Percentiles rank a stretch among this genome's conserved stretches.
phyloP scores from a whole-genome alignment of 495 filamentous ascomycete genomes.

The Trichoderma asperelloides region DNA sequence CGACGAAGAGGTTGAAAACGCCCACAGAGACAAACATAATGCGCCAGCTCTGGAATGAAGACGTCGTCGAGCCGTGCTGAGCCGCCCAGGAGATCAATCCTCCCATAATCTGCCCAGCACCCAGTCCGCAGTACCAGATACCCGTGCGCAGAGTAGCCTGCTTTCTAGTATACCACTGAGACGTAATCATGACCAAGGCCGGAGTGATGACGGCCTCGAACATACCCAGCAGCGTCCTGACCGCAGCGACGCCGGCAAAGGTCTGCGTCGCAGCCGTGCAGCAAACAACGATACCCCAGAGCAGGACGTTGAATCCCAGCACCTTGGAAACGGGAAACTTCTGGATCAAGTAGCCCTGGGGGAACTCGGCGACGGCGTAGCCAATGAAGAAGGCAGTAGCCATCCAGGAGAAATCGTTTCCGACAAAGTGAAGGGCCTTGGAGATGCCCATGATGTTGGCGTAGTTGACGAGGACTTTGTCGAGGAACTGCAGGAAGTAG shows the following conservation, averaged over 20 bases:
- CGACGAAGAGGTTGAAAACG: slow-evolving; percentile 42
- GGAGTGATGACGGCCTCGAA: slow-evolving; percentile 62
- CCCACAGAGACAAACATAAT: slow-evolving; percentile 49
- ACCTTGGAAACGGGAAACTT: slow-evolving; percentile 47
- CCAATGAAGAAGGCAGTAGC: slow-evolving; percentile 50
- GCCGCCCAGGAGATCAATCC: slow-evolving; percentile 48
- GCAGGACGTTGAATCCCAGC: slow-evolving; percentile 50
- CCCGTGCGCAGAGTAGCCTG: slow-evolving; percentile 57
- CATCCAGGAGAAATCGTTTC: slow-evolving; percentile 46
- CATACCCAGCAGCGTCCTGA: slow-evolving; percentile 57
- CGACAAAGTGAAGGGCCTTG: slow-evolving; percentile 37
- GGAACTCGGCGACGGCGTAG: slow-evolving; percentile 44
- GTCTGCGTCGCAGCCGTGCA: slow-evolving; percentile 49
- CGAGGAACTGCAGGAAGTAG: slow-evolving; percentile 50
- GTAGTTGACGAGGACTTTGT: slow-evolving; percentile 51
- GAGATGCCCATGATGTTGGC: slow-evolving; percentile 50
- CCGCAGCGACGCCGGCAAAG: slow-evolving; percentile 46
- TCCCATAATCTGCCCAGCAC: slow-evolving; percentile 46
- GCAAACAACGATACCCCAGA: slow-evolving; percentile 50
- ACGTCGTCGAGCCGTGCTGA: slow-evolving; percentile 46
- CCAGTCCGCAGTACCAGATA: slow-evolving; percentile 67
- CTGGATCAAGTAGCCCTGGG: slow-evolving; percentile 45
- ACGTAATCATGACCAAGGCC: slow-evolving; percentile 49
- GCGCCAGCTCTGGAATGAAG: slow-evolving; percentile 44
- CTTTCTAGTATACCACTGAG: slow-evolving; percentile 63